phyloP scores from a whole-genome alignment of 2,329 filamentous ascomycete genomes.

The Hawksworthiomyces lignivorus region DNA sequence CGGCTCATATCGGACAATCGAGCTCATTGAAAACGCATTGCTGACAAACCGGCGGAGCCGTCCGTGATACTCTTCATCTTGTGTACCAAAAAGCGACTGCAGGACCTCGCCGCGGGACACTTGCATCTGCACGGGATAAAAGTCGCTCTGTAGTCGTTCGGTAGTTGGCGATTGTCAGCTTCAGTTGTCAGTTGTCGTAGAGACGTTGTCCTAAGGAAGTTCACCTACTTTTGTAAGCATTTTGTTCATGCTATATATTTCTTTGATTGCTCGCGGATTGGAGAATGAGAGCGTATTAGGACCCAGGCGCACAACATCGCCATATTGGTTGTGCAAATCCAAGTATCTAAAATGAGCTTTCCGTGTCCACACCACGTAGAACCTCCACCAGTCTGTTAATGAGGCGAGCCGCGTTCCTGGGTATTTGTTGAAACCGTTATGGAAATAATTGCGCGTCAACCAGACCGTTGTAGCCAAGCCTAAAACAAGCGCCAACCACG shows the following conservation, averaged over 20 bases:
- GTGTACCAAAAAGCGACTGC: conserved; percentile 7
- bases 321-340: conserved; percentile 59
- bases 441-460: conserved; percentile 38
- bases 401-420: conserved; percentile 63
- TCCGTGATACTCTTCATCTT: conserved; percentile 6
- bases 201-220: no score
- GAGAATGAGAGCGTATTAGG: conserved; percentile 67
- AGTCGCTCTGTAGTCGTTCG: no score
- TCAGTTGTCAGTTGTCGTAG: no score
- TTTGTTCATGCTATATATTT: no score
- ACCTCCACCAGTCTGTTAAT: conserved; percentile 64
- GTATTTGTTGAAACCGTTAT: conserved; percentile 56
- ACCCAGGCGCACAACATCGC: conserved; percentile 65
- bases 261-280: conserved; percentile 62
- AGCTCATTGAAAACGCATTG: conserved; percentile 28
- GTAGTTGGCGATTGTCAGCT: no score
- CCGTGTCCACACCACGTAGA: conserved; percentile 56
- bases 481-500: no score
- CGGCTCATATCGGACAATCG: conserved; percentile 37
- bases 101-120: conserved; percentile 3
- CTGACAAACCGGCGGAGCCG: conserved; percentile 13
- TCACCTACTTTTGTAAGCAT: no score
- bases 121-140: conserved; percentile 10
- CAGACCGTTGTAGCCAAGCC: no score
- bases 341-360: conserved; percentile 60